phyloP scores from a whole-genome alignment of 164 flowering plant species.

The Vitis vinifera region DNA sequence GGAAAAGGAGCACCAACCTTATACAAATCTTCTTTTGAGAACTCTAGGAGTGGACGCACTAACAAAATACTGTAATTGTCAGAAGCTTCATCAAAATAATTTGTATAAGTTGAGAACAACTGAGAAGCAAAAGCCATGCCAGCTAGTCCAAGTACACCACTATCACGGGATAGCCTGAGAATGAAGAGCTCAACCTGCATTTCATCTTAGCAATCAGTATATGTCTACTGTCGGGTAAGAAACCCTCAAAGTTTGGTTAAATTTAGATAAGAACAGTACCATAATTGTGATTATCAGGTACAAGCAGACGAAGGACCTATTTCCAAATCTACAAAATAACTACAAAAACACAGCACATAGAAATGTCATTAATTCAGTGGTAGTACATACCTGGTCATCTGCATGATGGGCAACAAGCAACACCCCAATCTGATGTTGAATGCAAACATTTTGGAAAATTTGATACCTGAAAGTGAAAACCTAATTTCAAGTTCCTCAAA shows the following conservation, averaged over 20 bases:
- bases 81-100: conserved; percentile 27
- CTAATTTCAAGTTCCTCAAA: no score
- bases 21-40: conserved; percentile 81
- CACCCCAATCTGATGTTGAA: conserved; percentile 52
- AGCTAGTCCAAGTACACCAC: conserved; percentile 94
- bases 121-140: conserved; percentile 87
- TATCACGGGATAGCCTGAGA: conserved; percentile 80
- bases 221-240: neutral
- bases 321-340: no score
- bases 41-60: conserved; percentile 79
- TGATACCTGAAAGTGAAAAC: conserved; percentile 56
- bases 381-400: conserved; percentile 79
- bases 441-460: conserved; percentile 63
- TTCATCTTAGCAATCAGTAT: conserved; percentile 10
- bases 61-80: conserved; percentile 48
- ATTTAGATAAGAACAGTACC: no score
- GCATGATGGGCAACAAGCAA: conserved; percentile 92
- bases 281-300: no score
- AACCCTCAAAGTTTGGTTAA: neutral
- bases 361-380: neutral
- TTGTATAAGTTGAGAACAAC: conserved; percentile 40
- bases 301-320: no score
- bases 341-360: no score
- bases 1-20: conserved; percentile 36
- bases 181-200: conserved; percentile 93